phyloP scores from a whole-genome alignment of 176 grass and related monocot species.

The Echinochloa phyllopogon region DNA sequence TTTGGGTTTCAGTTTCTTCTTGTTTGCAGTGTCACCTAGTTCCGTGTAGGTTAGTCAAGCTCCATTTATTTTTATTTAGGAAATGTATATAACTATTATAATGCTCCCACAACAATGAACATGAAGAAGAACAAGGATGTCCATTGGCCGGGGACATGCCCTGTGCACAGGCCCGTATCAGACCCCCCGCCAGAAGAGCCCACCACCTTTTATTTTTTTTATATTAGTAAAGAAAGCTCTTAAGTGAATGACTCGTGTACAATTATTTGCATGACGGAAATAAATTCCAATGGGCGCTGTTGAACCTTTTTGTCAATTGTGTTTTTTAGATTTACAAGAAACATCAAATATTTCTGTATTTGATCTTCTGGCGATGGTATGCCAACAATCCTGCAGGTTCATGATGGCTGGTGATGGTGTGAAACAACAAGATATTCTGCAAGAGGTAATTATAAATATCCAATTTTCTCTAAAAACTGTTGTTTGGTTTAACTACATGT shows the following conservation, averaged over 20 bases:
- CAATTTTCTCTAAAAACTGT: slow-evolving; percentile 12
- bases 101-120: background rate
- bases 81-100: background rate
- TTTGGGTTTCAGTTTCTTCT: background rate
- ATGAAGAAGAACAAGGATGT: background rate
- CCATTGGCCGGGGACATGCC: background rate
- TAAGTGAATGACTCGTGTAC: background rate
- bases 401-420: slow-evolving; percentile 96
- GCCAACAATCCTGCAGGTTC: slow-evolving; percentile 65
- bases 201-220: slow-evolving; percentile 2
- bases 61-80: background rate
- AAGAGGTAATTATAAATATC: slow-evolving; percentile 56
- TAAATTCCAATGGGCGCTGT: background rate
- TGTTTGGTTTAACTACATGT: slow-evolving; percentile 20
- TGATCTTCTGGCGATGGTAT: background rate
- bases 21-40: background rate
- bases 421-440: slow-evolving; percentile 72
- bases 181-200: background rate
- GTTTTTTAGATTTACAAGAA: background rate
- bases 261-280: background rate
- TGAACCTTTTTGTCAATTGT: background rate
- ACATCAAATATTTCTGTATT: slow-evolving; percentile 21
- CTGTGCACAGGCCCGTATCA: too few relatives aligned
- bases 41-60: background rate
- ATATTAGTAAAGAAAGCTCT: slow-evolving; percentile 17